Percentiles rank a stretch among this genome's conserved stretches.
phyloP scores from a whole-genome alignment of 2,329 filamentous ascomycete species.

The Ophiostoma perfectum region DNA sequence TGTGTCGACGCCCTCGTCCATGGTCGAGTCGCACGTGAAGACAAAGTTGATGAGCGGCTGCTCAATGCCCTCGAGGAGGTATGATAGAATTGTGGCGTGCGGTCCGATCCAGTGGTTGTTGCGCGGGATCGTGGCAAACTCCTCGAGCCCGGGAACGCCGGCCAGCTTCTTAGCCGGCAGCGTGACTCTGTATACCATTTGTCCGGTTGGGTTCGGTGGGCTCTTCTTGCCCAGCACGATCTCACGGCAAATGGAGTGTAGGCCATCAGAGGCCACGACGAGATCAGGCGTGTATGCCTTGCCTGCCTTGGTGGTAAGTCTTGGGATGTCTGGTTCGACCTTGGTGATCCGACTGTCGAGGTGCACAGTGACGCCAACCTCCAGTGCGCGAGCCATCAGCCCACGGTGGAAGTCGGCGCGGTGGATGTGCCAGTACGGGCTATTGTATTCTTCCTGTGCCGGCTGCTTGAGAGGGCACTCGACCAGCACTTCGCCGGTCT shows the following conservation, averaged over 20 bases:
- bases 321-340: constrained; percentile 18
- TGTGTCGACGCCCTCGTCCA: constrained; percentile 20
- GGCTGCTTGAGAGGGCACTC: constrained; percentile 50
- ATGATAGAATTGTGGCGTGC: constrained; percentile 30
- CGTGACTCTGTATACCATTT: constrained; percentile 46
- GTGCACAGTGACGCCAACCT: constrained; percentile 18
- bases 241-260: constrained; percentile 23
- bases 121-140: constrained; percentile 43
- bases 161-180: constrained; percentile 31
- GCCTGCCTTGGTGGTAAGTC: constrained; percentile 12
- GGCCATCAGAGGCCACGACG: constrained; percentile 23
- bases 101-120: constrained; percentile 51
- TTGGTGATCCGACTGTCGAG: constrained; percentile 21
- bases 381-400: constrained; percentile 17
- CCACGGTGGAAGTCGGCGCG: constrained; percentile 25
- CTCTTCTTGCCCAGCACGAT: constrained; percentile 24
- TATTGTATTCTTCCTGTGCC: constrained; percentile 43
- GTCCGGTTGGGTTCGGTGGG: constrained; percentile 38
- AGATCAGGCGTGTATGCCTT: constrained; percentile 18
- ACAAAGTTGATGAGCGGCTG: constrained; percentile 24
- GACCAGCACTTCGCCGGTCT: constrained; percentile 46
- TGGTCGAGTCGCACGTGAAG: constrained; percentile 22
- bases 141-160: constrained; percentile 41
- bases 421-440: constrained; percentile 36
- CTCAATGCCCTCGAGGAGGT: constrained; percentile 20